Base-by-base conservation (phyloP, 805 yeast species). In the Saturnispora serradocipensis region DNA sequence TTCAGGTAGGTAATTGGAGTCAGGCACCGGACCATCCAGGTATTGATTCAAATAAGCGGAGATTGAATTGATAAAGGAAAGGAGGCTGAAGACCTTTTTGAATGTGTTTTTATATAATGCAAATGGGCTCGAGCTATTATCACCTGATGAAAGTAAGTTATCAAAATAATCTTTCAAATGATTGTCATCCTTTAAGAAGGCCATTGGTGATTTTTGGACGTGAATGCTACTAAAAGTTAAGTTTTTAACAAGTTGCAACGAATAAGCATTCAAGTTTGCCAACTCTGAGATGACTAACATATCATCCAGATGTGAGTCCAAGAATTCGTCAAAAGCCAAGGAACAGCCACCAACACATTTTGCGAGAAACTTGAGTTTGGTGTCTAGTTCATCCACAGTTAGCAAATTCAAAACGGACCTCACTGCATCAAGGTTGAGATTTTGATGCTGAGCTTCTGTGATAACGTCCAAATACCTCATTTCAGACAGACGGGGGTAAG, bases 11-110 rank as follows among this genome's bases (percentile, higher is more conserved):
- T 22, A 40, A 11, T 22, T 8, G 5, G 30, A 22, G n/a, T 15
- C 44, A 13, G 35, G 15, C 20, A 15, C 20, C 25, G n/a, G 16
- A 24, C 8, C 50, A 18, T 9, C 20, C 6, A 20, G 24, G 16
- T 8, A 18, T 38, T 9, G 22, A 15, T n/a, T 25, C 9, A 25
- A 15, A 28, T 15, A 18, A 27, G 22, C 16, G 15, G 43, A 38
- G 16, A 46, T 24, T 30, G 54, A 52, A 34, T 48, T 27, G 22
- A 52, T 39, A 24, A 52, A 32, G 4, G 52, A 48, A 40, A 52
- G 42, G 16, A 52, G 34, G 24, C 20, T 48, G 16, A 52, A 45
- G 27, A 48, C 54, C 16, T 30, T 42, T 16, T 27, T 27, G 25
- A 49, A 39, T 11, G 27, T 25, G 36, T 43, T 42, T 25, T 45